Conservation (phyloP, 1,284 basidiomycete genomes). For the Marasmius sp. region DNA sequence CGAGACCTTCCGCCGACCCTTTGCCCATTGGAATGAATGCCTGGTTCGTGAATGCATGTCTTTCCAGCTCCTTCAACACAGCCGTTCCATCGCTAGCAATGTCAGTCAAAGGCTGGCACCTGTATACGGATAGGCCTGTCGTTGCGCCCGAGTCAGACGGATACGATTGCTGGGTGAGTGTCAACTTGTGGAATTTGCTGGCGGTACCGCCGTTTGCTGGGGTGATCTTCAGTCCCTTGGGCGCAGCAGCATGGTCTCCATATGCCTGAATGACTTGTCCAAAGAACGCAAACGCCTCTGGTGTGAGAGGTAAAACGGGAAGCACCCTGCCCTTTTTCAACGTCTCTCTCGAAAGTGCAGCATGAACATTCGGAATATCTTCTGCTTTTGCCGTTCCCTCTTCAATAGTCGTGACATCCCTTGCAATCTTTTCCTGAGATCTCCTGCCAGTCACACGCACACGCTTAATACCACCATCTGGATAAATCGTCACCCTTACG, state of each 20-base stretch:
- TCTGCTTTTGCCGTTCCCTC: slow-evolving; percentile 9
- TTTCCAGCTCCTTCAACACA: slow-evolving; percentile 63
- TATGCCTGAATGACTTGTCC: slow-evolving; percentile 89
- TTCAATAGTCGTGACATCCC: slow-evolving; percentile 5
- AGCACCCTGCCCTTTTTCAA: slow-evolving; percentile 34
- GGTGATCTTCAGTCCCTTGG: slow-evolving; percentile 69
- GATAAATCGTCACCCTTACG: slow-evolving; percentile 86
- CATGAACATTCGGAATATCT: slow-evolving; percentile 4
- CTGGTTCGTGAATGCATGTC: slow-evolving; percentile 81
- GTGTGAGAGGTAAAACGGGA: slow-evolving; percentile 76
- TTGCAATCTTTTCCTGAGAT: slow-evolving; percentile 20
- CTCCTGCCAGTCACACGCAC: slow-evolving; percentile 80
- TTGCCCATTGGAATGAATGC: slow-evolving; percentile 87
- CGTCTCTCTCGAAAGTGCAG: slow-evolving; percentile 2
- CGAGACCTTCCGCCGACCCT: slow-evolving; percentile 45
- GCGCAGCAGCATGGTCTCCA: slow-evolving; percentile 60
- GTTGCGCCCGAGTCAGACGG: slow-evolving; percentile 54
- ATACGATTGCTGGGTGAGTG: slow-evolving; percentile 66
- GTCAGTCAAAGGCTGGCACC: slow-evolving; percentile 59
- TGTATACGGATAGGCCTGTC: slow-evolving; percentile 70
- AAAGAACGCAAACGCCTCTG: slow-evolving; percentile 80
- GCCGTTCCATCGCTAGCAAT: slow-evolving; percentile 48
- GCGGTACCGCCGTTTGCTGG: slow-evolving; percentile 88
- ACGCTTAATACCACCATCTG: slow-evolving; percentile 95
- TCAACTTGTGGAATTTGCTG: slow-evolving; percentile 86